Conservation (phyloP, 192 early-diverging fungal species). For the Coemansia sp. region DNA sequence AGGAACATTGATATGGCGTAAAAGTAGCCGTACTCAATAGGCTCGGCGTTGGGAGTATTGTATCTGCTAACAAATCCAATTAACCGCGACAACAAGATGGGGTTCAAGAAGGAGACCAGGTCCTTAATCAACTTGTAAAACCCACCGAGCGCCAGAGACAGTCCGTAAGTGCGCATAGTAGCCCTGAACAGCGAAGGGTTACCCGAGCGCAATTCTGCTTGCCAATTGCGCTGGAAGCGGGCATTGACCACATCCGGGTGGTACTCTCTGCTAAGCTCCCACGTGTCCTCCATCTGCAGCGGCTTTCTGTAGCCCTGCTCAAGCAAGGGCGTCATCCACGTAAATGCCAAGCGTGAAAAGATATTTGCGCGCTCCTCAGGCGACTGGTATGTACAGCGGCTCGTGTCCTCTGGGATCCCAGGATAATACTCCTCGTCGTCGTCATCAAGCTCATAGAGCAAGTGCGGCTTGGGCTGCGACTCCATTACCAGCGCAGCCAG, state of each 20-base stretch:
- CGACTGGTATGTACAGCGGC: slow-evolving; percentile 17
- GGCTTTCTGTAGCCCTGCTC: slow-evolving; percentile 76
- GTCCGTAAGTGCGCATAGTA: slow-evolving; percentile 68
- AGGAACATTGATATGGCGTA: slow-evolving; percentile 86
- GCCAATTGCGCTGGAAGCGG: slow-evolving; percentile 78
- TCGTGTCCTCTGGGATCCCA: neutral
- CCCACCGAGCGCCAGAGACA: slow-evolving; percentile 71
- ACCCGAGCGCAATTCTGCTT: slow-evolving; percentile 63
- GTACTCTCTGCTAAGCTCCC: slow-evolving; percentile 68
- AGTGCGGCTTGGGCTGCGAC: slow-evolving; percentile 38
- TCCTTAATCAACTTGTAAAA: slow-evolving; percentile 85
- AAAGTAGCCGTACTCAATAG: slow-evolving; percentile 74
- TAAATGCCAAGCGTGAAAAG: slow-evolving; percentile 80
- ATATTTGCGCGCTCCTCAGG: slow-evolving; percentile 86
- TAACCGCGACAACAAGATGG: slow-evolving; percentile 76
- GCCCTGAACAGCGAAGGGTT: slow-evolving; percentile 75
- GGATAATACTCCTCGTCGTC: slow-evolving; percentile 21
- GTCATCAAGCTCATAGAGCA: slow-evolving; percentile 27
- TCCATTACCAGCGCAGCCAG: slow-evolving; percentile 37
- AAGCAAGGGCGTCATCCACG: slow-evolving; percentile 91
- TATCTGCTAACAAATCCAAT: slow-evolving; percentile 71
- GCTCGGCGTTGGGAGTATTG: slow-evolving; percentile 59
- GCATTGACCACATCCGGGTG: slow-evolving; percentile 66
- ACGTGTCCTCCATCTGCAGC: slow-evolving; percentile 79
- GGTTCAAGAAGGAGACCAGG: slow-evolving; percentile 81